Evolutionary conservation across 768 basidiomycete species (phyloP), one percentile per base, ranked within the genome.

Genomic region (Hirschioporus abietinus): DNA sequence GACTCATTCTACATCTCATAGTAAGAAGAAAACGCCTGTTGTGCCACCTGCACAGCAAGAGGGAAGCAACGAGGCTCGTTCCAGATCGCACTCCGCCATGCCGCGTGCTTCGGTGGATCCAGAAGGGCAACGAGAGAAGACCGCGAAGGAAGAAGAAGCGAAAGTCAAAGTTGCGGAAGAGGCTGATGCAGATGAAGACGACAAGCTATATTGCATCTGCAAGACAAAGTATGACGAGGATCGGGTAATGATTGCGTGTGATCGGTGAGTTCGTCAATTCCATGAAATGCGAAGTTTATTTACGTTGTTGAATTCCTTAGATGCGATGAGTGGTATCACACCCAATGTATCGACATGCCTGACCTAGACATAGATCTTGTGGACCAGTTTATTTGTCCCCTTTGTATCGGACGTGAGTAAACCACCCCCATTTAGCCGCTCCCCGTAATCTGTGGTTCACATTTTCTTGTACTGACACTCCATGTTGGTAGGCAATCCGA

Each of bases 301-400:
- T 8, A 24, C 64, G 18, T 62, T 35, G 6, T 60, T 65, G 20
- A 61, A 63, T 20, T 23, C 58, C n/a, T 20, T 66, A 95, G 94
- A 30, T 96, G 95, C 76, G 95, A 96, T 72, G 92, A 95, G 68
- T 97, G 95, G 95, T 96, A 93, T 75, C 95, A 97, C 74, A 90
- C 91, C 0, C 83, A 86, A 62, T 97, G 95, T 71, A 88, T 96
- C 27, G 79, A 85, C 58, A 90, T 96, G 83, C 85, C 87, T 26
- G 93, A 96, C 68, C 79, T 87, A 7, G 87, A 90, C 70, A 86
- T 94, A 36, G 92, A 95, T 70, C 86, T 97, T 18, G 91, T 97
- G 35, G 95, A 96, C 78, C 90, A 92, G 75, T 96, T 96, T 76
- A 87, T 94, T 64, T 97, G 95, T 76, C 93, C 94, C 0, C 79